Evolutionary conservation across 495 filamentous ascomycete species (phyloP), one percentile per base, ranked within the genome.

Genomic region (Pseudotulostoma volvatum): DNA sequence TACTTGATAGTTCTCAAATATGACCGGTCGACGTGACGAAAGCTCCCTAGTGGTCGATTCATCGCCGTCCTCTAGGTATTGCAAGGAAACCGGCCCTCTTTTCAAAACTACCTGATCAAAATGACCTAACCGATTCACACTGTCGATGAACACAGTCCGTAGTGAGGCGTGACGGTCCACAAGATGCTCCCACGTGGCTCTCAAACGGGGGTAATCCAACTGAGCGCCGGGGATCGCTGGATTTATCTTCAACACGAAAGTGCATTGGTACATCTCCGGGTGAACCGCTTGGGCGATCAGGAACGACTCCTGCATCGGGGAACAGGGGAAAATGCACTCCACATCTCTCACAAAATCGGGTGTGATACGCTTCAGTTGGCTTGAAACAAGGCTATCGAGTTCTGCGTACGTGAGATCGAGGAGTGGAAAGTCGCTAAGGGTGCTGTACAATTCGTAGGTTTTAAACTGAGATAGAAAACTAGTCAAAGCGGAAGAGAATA

Each of bases 241-340:
- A n/a, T 15, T n/a, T n/a, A n/a, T n/a, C n/a, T n/a, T n/a, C n/a
- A n/a, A n/a, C n/a, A n/a, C n/a, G n/a, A n/a, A 13, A 2, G 41
- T 33, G 7, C 37, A 35, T 36, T 39, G 17, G 13, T 25, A 25
- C 20, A 48, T 40, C 40, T 40, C 38, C 37, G 61, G 64, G 7
- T 56, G 42, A 37, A 54, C 67, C 21, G 56, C 50, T 13, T 19
- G 63, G 41, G 66, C 70, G 36, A 71, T 63, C 19, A 77, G 46
- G 11, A 79, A 61, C 23, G 62, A 70, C 39, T 71, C 60, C 43
- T 79, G 74, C 21, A 71, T 67, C 14, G 66, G 62, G 4, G 72
- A 71, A 36, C 65, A 71, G 1, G 69, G 70, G 42, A 74, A 76
- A 18, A 55, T 53, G 39, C 67, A 60, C 45, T 77, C 62, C 18